Percentiles rank a stretch among this genome's conserved stretches.
These are phyloP conservation scores for Saposhnikovia divaricata DNA, from an alignment of 129 eudicot genomes.

Conservation along the genomic window DNA sequence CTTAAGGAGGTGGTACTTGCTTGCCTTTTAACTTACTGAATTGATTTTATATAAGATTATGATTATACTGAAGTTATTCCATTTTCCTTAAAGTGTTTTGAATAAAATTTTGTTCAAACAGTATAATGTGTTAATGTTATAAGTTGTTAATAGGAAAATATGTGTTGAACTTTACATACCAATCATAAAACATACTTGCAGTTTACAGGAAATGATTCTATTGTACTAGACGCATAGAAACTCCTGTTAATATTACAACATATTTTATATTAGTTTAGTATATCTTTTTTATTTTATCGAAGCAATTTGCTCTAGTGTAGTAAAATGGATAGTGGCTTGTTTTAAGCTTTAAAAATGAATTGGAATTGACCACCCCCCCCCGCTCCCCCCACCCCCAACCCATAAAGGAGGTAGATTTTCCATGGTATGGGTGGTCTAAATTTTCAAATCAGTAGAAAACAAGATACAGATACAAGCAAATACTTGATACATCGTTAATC, in stretches of 20 bases:
- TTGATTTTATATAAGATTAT: not conserved
- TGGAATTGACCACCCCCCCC: not conserved
- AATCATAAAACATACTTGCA: too few relatives aligned
- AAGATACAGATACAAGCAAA: not conserved
- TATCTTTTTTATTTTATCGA: too few relatives aligned
- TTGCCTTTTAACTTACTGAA: not conserved
- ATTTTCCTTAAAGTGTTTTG: not conserved
- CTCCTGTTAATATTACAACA: not conserved
- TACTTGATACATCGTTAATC: not conserved
- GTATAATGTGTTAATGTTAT: not conserved
- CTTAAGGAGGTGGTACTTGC: constrained; percentile 48
- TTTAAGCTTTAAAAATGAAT: not conserved
- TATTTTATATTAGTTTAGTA: too few relatives aligned
- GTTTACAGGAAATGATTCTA: not conserved
- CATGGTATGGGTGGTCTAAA: not conserved
- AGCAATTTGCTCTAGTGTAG: not conserved
- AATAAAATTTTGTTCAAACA: not conserved
- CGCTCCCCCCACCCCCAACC: too few relatives aligned
- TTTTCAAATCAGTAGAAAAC: not conserved
- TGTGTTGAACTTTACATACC: too few relatives aligned
- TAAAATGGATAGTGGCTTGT: not conserved
- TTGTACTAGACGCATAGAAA: not conserved
- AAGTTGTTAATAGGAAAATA: not conserved
- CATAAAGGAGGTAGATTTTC: too few relatives aligned
- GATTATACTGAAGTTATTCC: not conserved